Conservation (phyloP, 176 grass and related monocot species). For the Alloteropsis semialata region DNA sequence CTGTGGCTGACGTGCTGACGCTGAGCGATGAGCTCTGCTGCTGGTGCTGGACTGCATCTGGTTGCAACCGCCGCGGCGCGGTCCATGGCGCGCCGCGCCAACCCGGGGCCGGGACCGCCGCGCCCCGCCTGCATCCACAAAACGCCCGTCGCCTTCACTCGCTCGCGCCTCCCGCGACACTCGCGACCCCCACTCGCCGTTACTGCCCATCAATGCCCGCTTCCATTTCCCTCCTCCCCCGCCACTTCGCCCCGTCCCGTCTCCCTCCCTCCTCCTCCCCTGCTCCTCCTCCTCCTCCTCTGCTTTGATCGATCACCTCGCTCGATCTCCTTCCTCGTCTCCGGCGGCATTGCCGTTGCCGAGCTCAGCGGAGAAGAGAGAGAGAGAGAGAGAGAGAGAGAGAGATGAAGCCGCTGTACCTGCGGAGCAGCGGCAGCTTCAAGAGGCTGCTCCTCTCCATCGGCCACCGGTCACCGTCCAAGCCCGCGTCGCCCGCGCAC, state of each 20-base stretch:
- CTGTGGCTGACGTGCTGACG: not conserved
- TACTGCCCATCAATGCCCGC: constrained; percentile 32
- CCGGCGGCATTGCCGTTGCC: not conserved
- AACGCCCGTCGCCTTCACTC: constrained; percentile 37
- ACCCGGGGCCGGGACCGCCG: not conserved
- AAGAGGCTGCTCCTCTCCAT: constrained; percentile 45
- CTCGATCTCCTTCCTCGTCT: not conserved
- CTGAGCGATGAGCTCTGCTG: not conserved
- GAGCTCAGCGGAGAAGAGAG: too few species aligned
- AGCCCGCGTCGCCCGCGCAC: not conserved
- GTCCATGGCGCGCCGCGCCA: constrained; percentile 1
- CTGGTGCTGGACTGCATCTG: not conserved
- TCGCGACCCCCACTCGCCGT: not conserved
- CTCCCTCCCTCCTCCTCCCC: not conserved
- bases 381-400: too few species aligned
- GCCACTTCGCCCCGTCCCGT: not conserved
- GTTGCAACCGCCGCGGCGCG: not conserved
- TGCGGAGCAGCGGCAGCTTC: constrained; percentile 28
- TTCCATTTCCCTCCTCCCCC: not conserved
- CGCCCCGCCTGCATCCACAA: not conserved
- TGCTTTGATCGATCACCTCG: not conserved
- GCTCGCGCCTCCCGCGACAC: constrained; percentile 17
- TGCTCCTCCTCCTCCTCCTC: not conserved
- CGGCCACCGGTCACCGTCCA: not conserved
- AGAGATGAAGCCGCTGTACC: constrained; percentile 34